Evolutionary conservation across 2,329 filamentous ascomycete species (phyloP), one percentile per base, ranked within the genome.

Genomic region (Verticillium zaregamsianum): DNA sequence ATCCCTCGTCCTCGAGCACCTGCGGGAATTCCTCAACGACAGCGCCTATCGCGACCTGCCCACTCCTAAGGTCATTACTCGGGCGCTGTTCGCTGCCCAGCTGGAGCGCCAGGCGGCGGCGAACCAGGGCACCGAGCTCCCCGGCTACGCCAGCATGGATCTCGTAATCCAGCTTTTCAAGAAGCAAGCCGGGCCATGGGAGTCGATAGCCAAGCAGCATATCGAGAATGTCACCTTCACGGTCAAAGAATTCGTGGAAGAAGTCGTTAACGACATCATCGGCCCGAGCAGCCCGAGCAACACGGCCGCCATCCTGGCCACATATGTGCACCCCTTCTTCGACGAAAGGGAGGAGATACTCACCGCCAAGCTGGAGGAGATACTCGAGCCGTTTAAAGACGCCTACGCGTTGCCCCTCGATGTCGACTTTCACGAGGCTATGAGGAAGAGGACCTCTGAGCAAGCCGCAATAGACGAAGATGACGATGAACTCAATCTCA

Each of bases 91-190:
- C 6, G 62, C 62, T 1, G 20, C 32, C 0, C 65, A 76, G 8
- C 65, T 81, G 0, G 68, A 76, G 62, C 59, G 49, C 2, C 63
- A 73, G 7, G 76, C 74, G 2, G 71, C 73, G 0, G 64, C 62
- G 0, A 78, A 79, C 37, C 77, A 76, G 60, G 79, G 78, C 1
- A 70, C 62, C 1, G 77, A 79, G 56, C 75, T 80, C 23, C 76
- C 77, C 0, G 77, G 77, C 0, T 70, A 70, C 0, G 67, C 72
- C 0, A 80, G 77, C 45, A 68, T 68, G 15, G 69, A 74, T 0
- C 68, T 81, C 4, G 74, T 69, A 0, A 67, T 77, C 3, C 68
- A 75, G 35, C 65, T 81, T 1, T 81, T 82, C 65, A 71, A 72
- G 31, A 67, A 69, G 8, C 76, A 80, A 35, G 67, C 75, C 0